Percentiles rank a stretch among this genome's conserved stretches.
These are phyloP conservation scores for Gnetum montanum DNA, from an alignment of 75 land plant genomes.

Conservation along the genomic window DNA sequence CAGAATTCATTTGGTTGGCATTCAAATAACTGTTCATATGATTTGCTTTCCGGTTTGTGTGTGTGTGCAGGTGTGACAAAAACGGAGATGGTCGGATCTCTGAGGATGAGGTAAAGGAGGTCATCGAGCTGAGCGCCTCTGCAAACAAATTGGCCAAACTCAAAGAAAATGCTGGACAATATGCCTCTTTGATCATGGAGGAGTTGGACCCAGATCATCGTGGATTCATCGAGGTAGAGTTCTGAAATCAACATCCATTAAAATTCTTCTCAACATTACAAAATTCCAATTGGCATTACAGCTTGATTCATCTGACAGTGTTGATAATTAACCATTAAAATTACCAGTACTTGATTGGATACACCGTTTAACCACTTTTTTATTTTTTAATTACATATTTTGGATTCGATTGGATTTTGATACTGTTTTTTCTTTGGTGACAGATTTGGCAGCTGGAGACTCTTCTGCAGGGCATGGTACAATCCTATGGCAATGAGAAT, in stretches of 20 bases:
- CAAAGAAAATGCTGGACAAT: constrained; percentile 45
- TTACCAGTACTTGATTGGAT: no score
- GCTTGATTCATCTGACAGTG: no score
- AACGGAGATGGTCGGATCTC: constrained; percentile 81
- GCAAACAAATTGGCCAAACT: constrained; percentile 59
- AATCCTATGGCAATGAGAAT: constrained; percentile 17
- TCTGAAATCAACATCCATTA: background rate
- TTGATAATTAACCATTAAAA: no score
- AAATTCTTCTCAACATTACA: background rate
- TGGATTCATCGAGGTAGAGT: constrained; percentile 89
- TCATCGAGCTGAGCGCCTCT: constrained; percentile 64
- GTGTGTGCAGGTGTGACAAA: constrained; percentile 69
- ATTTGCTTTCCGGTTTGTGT: background rate
- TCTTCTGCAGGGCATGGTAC: constrained; percentile 50
- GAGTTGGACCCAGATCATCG: constrained; percentile 69
- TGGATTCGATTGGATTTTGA: no score
- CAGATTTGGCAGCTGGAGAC: constrained; percentile 78
- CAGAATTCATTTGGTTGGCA: no score
- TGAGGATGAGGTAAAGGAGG: constrained; percentile 84
- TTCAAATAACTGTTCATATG: no score
- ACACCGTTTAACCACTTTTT: no score
- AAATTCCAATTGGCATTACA: background rate
- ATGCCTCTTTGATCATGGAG: constrained; percentile 76
- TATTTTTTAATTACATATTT: no score
- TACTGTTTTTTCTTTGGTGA: no score